phyloP scores from a whole-genome alignment of 768 basidiomycete genomes.

The Auricularia auricula-judae region DNA sequence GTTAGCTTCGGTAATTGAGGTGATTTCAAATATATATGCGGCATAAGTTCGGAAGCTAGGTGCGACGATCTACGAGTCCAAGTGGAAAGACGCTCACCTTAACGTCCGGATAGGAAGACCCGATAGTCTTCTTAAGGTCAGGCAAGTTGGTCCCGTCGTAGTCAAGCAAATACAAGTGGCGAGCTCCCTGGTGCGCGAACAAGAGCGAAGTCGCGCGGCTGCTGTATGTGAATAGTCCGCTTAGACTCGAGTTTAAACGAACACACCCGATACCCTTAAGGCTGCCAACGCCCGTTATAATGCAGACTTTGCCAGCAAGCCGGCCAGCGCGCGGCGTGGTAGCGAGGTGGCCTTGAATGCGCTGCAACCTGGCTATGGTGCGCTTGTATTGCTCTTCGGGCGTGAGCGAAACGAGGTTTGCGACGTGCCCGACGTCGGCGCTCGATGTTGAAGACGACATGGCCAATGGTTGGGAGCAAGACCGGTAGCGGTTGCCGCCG shows the following conservation, averaged over 20 bases:
- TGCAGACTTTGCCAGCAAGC: constrained; percentile 68
- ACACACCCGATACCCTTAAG: constrained; percentile 80
- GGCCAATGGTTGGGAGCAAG: neutral
- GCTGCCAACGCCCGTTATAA: constrained; percentile 83
- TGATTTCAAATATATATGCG: too few relatives aligned
- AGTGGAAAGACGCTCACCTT: constrained; percentile 30
- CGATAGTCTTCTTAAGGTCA: constrained; percentile 57
- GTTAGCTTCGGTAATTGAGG: too few relatives aligned
- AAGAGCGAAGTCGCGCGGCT: constrained; percentile 64
- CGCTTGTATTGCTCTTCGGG: constrained; percentile 41
- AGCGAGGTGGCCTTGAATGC: constrained; percentile 58
- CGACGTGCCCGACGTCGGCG: neutral
- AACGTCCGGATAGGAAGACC: constrained; percentile 60
- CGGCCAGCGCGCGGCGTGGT: constrained; percentile 39
- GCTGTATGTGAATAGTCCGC: neutral
- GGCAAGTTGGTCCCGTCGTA: constrained; percentile 58
- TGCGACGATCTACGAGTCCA: too few relatives aligned
- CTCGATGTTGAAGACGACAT: neutral
- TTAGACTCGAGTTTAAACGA: neutral
- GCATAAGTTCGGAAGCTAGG: too few relatives aligned
- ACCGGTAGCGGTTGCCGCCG: too few relatives aligned
- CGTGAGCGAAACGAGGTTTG: constrained; percentile 3
- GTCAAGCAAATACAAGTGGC: constrained; percentile 68
- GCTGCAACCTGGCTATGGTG: constrained; percentile 54
- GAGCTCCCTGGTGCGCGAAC: constrained; percentile 72